Evolutionary conservation across 257 asterid genomes (phyloP), one percentile per base, ranked within the genome.

Genomic region (Solanum boliviense): DNA sequence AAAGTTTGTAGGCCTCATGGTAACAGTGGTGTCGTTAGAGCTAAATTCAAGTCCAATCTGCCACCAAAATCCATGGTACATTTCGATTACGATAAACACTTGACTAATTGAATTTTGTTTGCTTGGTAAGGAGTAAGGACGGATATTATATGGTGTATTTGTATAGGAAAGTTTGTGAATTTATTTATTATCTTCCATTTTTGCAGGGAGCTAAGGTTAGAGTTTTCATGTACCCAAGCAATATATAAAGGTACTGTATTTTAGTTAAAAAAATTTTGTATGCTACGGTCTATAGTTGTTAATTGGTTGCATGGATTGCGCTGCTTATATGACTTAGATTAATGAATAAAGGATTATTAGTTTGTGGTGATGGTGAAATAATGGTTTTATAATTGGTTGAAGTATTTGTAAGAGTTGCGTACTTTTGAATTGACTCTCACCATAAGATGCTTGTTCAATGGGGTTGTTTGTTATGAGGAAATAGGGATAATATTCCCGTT

Each of bases 1-100:
- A 95, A 95, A 89, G 97, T 94, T 18, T 83, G 91, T 27, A 92
- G 98, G 87, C 98, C 98, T 18, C 98, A 95, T 27, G 98, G 98
- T 3, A 85, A 85, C 32, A 85, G 87, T 27, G 87, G 87, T 0
- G 78, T 85, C 2, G 82, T 67, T 46, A 85, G 65, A 85, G 87
- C 87, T 68, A 85, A 85, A 6, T 85, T 85, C 87, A 85, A 68
- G 38, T 85, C 87, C 65, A 68, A 85, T 32, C 25, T 68, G 21
- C 87, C 87, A 85, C 87, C 87, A 18, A 85, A 85, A 3, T 85
- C 87, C 2, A 85, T 85, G 62, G 98, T 93, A 91, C 5, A 52
- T 10, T 60, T 46, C 0, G 1, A 41, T 1, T 4, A 0, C 5
- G 0, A 4, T 13, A 7, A 1, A 31, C 39, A 13, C 41, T 29